Evolutionary conservation across 805 yeast species (phyloP), one percentile per base, ranked within the genome.

Genomic region (Candida alai): DNA sequence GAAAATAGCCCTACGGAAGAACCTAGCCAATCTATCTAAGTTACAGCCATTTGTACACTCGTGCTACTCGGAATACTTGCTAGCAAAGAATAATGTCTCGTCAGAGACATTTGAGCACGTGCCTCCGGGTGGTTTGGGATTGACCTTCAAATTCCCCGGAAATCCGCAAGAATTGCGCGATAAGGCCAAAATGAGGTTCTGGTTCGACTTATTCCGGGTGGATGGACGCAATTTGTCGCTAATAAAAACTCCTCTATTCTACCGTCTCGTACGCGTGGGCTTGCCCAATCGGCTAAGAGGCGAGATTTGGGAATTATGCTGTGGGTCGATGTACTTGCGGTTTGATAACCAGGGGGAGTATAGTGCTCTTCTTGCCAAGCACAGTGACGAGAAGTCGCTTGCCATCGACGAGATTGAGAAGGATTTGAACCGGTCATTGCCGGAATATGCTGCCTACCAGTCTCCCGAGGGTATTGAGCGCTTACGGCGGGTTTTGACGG

Each of bases 331-430:
- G 68, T 86, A 77, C 51, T 51, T 75, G 34, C 68, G 97, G 32
- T 73, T 78, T 49, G 75, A 76, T 34, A 68, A 82, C 47, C 70
- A 69, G 9, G 74, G 71, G 0, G 77, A 74, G 29, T 93, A 89
- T 56, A 54, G 65, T 27, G 56, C 61, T 20, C 44, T 89, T 6
- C 64, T 88, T 32, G 68, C 64, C 2, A 80, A 76, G 12, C 79
- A 84, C 51, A 70, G 62, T 20, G 84, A 78, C 4, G 74, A 79
- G 38, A 65, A 64, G 1, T 84, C 96, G 1, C 65, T 83, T 31
- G 97, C 98, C 1, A 81, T 89, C 24, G 98, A 93, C 43, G 99
- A 93, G 51, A 93, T 93, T 41, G 97, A 89, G 54, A 93, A 94
- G 55, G 99, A 93, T 60, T 71, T 93, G 49, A 88, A 90, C 53